Percentiles rank a stretch among this genome's conserved stretches.
phyloP scores from a whole-genome alignment of 345 rosid species.

The Lagerstroemia speciosa region DNA sequence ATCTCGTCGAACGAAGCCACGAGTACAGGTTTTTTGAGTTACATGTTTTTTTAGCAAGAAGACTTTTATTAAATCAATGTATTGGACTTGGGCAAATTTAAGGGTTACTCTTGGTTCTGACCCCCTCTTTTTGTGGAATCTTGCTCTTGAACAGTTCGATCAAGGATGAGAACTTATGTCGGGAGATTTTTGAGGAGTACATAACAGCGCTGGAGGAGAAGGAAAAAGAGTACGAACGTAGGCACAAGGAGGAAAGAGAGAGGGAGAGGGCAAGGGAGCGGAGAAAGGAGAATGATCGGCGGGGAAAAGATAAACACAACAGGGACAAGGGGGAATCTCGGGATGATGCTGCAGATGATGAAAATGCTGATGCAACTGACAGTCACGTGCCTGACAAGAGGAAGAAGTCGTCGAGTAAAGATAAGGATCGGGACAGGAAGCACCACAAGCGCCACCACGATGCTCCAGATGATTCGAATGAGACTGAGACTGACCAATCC shows the following conservation, averaged over 20 bases:
- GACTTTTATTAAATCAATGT: background rate
- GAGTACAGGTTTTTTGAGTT: slow-evolving; percentile 61
- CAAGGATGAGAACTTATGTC: slow-evolving; percentile 60
- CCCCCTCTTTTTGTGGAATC: background rate
- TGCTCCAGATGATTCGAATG: slow-evolving; percentile 35
- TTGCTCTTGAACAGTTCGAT: slow-evolving; percentile 43
- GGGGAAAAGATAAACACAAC: slow-evolving; percentile 57
- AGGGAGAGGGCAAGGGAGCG: slow-evolving; percentile 62
- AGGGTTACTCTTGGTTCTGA: background rate
- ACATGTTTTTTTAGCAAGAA: background rate
- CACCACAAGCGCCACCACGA: slow-evolving; percentile 49
- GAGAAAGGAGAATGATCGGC: slow-evolving; percentile 53
- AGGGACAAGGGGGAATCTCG: slow-evolving; percentile 42
- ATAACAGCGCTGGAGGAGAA: slow-evolving; percentile 54
- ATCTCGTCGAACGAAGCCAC: slow-evolving; percentile 57
- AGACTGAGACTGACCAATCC: slow-evolving; percentile 42
- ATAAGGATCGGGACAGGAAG: slow-evolving; percentile 47
- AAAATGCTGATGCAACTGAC: slow-evolving; percentile 31
- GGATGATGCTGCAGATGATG: slow-evolving; percentile 43
- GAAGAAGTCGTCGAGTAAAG: slow-evolving; percentile 32
- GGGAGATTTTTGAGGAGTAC: slow-evolving; percentile 61
- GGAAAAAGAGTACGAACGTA: slow-evolving; percentile 46
- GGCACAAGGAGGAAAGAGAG: slow-evolving; percentile 64
- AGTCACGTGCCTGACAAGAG: slow-evolving; percentile 27
- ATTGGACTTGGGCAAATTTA: background rate